These are phyloP conservation scores for Phytopythium mirpurense DNA, from an alignment of 352 stramenopile species.

Conservation along the genomic window DNA sequence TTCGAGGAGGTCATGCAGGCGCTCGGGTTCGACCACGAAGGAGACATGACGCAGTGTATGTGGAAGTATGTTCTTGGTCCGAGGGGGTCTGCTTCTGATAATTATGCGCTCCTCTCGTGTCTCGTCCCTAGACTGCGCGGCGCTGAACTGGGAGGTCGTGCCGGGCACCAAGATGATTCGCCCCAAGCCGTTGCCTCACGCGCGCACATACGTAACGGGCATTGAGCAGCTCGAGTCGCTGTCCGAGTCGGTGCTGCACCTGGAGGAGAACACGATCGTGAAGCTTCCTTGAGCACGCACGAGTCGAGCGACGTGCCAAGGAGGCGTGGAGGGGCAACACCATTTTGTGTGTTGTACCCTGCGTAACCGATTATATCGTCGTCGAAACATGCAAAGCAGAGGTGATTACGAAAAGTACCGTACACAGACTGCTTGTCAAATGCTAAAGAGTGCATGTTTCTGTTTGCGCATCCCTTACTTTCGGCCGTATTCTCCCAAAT, in stretches of 20 bases:
- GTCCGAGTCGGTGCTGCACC: slow-evolving; percentile 60
- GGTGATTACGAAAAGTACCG: background rate
- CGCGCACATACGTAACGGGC: slow-evolving; percentile 18
- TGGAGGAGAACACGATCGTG: slow-evolving; percentile 65
- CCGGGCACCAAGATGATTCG: slow-evolving; percentile 27
- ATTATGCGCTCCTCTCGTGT: too few relatives aligned
- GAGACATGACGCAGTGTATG: slow-evolving; percentile 44
- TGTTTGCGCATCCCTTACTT: slow-evolving; percentile 6
- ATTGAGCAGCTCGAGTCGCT: slow-evolving; percentile 62
- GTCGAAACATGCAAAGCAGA: background rate
- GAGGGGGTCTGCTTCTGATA: too few relatives aligned
- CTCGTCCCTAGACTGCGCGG: slow-evolving; percentile 54
- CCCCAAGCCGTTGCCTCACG: slow-evolving; percentile 33
- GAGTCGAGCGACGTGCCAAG: too few relatives aligned
- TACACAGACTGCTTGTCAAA: background rate
- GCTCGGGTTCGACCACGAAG: slow-evolving; percentile 41
- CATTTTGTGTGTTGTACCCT: too few relatives aligned
- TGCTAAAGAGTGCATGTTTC: background rate
- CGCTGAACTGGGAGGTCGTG: slow-evolving; percentile 42
- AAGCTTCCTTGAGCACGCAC: slow-evolving; percentile 33
- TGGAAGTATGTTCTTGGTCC: too few relatives aligned
- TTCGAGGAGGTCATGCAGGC: slow-evolving; percentile 34
- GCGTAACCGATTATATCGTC: too few relatives aligned
- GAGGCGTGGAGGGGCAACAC: too few relatives aligned
- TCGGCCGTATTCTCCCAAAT: background rate